These are phyloP conservation scores for Mycena galopus DNA, from an alignment of 768 basidiomycete species.

Conservation along the genomic window DNA sequence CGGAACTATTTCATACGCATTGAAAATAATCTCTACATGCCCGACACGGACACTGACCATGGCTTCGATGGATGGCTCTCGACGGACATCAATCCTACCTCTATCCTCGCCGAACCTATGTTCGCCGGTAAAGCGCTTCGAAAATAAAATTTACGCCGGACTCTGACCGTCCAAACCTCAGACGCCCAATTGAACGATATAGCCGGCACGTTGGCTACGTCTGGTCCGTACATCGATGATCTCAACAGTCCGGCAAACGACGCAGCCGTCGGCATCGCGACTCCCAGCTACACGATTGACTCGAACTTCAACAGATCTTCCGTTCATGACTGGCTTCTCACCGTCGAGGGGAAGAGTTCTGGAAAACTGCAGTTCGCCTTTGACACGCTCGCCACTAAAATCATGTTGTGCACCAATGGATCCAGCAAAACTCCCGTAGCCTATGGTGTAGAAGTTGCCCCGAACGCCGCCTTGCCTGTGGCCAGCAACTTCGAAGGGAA, in stretches of 20 bases:
- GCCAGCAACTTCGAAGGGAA: constrained; percentile 46
- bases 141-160: no score
- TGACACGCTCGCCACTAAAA: constrained; percentile 45
- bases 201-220: constrained; percentile 25
- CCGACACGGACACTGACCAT: constrained; percentile 40
- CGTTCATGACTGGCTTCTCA: constrained; percentile 42
- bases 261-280: constrained; percentile 38
- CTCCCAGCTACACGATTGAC: constrained; percentile 40
- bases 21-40: constrained; percentile 41
- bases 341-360: constrained; percentile 29
- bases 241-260: constrained; percentile 40
- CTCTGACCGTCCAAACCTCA: constrained; percentile 5
- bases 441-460: constrained; percentile 40
- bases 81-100: constrained; percentile 41
- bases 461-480: constrained; percentile 42
- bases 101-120: constrained; percentile 37
- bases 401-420: constrained; percentile 38
- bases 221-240: constrained; percentile 31
- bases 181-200: constrained; percentile 42
- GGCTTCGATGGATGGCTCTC: constrained; percentile 48
- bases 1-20: constrained; percentile 46
- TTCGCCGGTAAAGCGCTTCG: constrained; percentile 37
- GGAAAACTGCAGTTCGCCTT: constrained; percentile 37
- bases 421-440: constrained; percentile 27
- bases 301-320: constrained; percentile 44